A percentile compares a stretch with the other conserved stretches of the same genome.
These are phyloP conservation scores for Excoecaria agallocha DNA, from an alignment of 345 rosid species.

Conservation along the genomic window DNA sequence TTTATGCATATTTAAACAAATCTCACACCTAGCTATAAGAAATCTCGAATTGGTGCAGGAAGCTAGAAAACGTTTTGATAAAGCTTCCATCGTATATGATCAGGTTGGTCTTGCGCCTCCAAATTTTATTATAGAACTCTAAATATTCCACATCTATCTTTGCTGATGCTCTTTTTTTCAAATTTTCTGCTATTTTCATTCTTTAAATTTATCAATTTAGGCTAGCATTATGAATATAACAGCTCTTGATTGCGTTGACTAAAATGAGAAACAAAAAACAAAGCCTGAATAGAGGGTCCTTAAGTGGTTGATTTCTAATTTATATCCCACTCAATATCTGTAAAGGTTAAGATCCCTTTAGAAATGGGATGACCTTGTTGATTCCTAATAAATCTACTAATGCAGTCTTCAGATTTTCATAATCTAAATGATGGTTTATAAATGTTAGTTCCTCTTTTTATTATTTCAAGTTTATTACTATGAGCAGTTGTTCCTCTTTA, in stretches of 20 bases:
- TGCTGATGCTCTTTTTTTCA: background rate
- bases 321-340: background rate
- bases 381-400: background rate
- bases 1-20: background rate
- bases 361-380: background rate
- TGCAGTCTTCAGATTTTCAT: background rate
- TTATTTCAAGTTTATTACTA: background rate
- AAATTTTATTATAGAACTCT: slow-evolving; percentile 1
- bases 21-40: background rate
- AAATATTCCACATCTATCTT: background rate
- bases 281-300: background rate
- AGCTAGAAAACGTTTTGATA: slow-evolving; percentile 75
- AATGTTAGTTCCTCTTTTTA: background rate
- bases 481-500: background rate
- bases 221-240: background rate
- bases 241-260: background rate
- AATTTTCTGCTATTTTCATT: background rate
- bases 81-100: slow-evolving; percentile 62
- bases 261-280: background rate
- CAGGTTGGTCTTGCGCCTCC: slow-evolving; percentile 43
- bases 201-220: background rate
- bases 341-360: background rate
- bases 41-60: slow-evolving; percentile 44
- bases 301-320: background rate
- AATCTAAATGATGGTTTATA: background rate